Conservation (phyloP, 1,284 basidiomycete genomes). For the Pyrrhoderma lamaoense region DNA sequence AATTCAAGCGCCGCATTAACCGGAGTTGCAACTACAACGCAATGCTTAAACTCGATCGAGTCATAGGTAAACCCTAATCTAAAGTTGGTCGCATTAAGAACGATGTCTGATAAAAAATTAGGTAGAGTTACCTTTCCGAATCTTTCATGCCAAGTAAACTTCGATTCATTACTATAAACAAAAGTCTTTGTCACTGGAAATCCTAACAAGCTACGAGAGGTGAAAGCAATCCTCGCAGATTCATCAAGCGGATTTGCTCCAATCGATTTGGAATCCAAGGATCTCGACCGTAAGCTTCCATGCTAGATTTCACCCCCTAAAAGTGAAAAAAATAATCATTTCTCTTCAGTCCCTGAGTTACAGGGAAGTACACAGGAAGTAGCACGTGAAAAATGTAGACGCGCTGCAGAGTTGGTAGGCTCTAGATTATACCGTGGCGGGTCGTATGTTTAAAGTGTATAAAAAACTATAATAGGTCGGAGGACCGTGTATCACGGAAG, state of each 20-base stretch:
- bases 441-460: constrained; percentile 4
- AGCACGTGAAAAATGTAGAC: constrained; percentile 79
- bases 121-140: not conserved
- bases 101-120: constrained; percentile 5
- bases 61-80: too few species aligned
- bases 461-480: constrained; percentile 48
- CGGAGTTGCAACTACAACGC: too few species aligned
- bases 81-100: not conserved
- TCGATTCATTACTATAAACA: too few species aligned
- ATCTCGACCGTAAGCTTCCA: constrained; percentile 54
- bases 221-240: constrained; percentile 63
- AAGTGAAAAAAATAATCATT: too few species aligned
- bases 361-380: constrained; percentile 93
- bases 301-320: constrained; percentile 20
- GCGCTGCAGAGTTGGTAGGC: constrained; percentile 74
- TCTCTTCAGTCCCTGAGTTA: constrained; percentile 74
- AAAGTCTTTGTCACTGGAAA: constrained; percentile 93
- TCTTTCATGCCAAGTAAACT: not conserved
- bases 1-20: too few species aligned
- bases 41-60: too few species aligned
- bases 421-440: not conserved
- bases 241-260: constrained; percentile 33
- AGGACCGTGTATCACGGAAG: constrained; percentile 92
- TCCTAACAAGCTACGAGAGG: constrained; percentile 88
- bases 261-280: constrained; percentile 61